Evolutionary conservation across 306 rosid species (phyloP), one percentile per base, ranked within the genome.

Genomic region (Dryas drummondii): DNA sequence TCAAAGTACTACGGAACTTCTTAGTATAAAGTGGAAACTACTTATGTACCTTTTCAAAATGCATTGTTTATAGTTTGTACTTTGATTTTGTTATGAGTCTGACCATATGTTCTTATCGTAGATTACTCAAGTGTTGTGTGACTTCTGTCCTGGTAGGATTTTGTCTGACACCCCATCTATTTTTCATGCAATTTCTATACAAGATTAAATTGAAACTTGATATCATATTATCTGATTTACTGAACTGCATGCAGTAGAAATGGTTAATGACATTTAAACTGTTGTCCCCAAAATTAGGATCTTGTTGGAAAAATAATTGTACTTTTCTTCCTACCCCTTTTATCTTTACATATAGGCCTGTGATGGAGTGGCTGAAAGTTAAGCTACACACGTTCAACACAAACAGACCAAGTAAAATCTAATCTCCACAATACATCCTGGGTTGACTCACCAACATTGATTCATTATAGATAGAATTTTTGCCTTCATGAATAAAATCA

Each of bases 351-450:
- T 68, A 48, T 48, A 49, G 72, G 17, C 42, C 57, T 68, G 46
- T 51, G 56, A 49, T 68, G 3, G 46, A 68, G 12, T 68, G 45
- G 9, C 37, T 0, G 2, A 10, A 16, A 53, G 74, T 50, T 9
- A 22, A 37, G 60, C 16, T 70, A 37, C 50, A 16, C 59, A 69
- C 2, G 5, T 9, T 52, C 40, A 70, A 70, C 10, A 1, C 37
- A 16, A 16, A 40, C 26, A n/a, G 50, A 68, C 57, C 74, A 70
- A 71, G 42, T 54, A 40, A 17, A 58, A n/a, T 61, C 22, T 13
- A 11, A 32, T 32, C 37, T 37, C 11, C 67, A 26, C 63, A 32
- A 32, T 32, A 6, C 15, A 58, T 3, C 9, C 9, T 9, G 8
- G 9, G n/a, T 60, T 32, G n/a, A 60, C 12, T 27, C 16, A 49